Evolutionary conservation across 2,329 filamentous ascomycete genomes (phyloP).

Genomic region (Trichoderma pleuroti): DNA sequence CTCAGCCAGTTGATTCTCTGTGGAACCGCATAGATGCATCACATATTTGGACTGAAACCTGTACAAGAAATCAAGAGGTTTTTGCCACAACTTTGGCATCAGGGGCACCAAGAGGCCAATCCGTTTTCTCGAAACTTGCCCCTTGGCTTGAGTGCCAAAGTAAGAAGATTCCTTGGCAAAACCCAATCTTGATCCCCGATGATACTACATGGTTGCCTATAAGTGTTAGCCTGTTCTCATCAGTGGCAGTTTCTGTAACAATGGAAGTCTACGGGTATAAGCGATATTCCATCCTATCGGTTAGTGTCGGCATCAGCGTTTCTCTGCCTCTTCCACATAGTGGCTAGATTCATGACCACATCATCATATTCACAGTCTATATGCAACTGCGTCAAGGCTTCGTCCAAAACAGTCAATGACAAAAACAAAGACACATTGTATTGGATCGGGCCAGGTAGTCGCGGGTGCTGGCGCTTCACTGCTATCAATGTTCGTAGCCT

Average conservation of each 20-base stretch:
- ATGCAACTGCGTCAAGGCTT: not conserved
- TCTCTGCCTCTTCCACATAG: not conserved
- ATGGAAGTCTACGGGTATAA: not conserved
- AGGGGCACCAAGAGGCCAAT: not conserved
- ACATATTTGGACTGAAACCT: not conserved
- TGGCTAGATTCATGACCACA: not conserved
- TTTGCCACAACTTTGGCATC: not conserved
- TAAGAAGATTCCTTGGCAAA: not conserved
- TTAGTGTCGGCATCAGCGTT: not conserved
- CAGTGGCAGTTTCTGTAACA: not conserved
- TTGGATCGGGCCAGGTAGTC: not conserved
- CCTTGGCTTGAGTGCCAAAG: not conserved
- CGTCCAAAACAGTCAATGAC: not conserved
- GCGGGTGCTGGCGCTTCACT: not conserved
- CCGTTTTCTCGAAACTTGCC: not conserved
- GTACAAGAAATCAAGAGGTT: not conserved
- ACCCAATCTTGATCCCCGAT: not conserved
- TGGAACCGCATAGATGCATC: not conserved
- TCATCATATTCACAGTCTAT: not conserved
- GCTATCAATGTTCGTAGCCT: not conserved
- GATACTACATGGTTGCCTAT: not conserved
- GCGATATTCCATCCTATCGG: not conserved
- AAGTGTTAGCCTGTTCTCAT: not conserved
- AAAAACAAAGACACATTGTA: not conserved
- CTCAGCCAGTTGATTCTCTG: not conserved